These are phyloP conservation scores for Avena eriantha DNA, from an alignment of 176 grass and related monocot species.

Conservation along the genomic window DNA sequence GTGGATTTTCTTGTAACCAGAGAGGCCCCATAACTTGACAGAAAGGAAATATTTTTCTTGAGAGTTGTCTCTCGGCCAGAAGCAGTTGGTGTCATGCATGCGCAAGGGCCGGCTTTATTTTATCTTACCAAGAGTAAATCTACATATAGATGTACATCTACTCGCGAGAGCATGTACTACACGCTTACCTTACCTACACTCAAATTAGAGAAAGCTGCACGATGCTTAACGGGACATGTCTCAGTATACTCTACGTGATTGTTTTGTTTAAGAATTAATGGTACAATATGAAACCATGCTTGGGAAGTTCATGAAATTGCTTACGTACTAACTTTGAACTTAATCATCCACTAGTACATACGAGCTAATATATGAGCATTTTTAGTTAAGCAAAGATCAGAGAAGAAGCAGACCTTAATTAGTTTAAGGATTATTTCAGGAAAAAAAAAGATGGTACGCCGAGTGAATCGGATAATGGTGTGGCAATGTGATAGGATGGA, in stretches of 20 bases:
- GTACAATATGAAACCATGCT: neutral
- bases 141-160: neutral
- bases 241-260: no score
- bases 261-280: neutral
- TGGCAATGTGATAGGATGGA: neutral
- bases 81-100: neutral
- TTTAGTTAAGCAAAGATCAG: neutral
- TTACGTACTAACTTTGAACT: neutral
- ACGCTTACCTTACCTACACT: neutral
- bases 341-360: neutral
- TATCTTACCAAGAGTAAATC: neutral
- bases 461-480: neutral
- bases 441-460: neutral
- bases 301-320: neutral
- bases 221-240: conserved; percentile 11
- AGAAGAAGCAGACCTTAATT: neutral
- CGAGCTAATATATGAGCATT: no score
- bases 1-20: neutral
- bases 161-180: neutral
- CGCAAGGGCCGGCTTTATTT: neutral
- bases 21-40: neutral
- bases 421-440: neutral
- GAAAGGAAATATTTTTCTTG: neutral
- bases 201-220: neutral
- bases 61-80: neutral